A percentile compares a stretch with the other conserved stretches of the same genome.
phyloP scores from a whole-genome alignment of 768 basidiomycete species.

The Lactifluus volemus region DNA sequence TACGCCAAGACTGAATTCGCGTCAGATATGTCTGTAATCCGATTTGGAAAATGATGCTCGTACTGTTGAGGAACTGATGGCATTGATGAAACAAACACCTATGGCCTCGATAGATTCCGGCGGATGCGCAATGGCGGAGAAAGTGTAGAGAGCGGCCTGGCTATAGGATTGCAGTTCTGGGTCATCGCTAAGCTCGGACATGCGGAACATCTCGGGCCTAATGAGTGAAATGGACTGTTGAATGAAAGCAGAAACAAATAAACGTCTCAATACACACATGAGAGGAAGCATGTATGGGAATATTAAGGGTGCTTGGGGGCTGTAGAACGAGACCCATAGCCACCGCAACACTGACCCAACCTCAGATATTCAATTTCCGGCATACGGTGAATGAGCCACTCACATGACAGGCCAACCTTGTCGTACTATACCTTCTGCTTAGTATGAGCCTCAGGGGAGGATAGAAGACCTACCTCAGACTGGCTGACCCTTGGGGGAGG shows the following conservation, averaged over 20 bases:
- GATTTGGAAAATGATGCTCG: conserved; percentile 21
- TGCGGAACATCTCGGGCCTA: conserved; percentile 81
- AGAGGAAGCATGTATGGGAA: conserved; percentile 72
- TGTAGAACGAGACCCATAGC: conserved; percentile 72
- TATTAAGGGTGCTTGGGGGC: conserved; percentile 61
- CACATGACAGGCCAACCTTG: conserved; percentile 80
- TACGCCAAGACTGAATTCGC: conserved; percentile 73
- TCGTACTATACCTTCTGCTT: conserved; percentile 50
- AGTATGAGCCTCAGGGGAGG: not conserved
- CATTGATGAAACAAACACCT: conserved; percentile 51
- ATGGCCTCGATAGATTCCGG: conserved; percentile 53
- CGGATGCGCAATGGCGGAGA: conserved; percentile 76
- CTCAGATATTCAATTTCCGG: conserved; percentile 8
- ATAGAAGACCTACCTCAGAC: conserved; percentile 46
- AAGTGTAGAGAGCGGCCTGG: conserved; percentile 68
- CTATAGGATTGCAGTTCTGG: conserved; percentile 76
- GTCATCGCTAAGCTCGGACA: conserved; percentile 86
- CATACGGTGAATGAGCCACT: conserved; percentile 22
- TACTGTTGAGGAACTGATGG: conserved; percentile 74
- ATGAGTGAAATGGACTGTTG: conserved; percentile 11
- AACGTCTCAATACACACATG: conserved; percentile 44
- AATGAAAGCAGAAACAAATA: not conserved
- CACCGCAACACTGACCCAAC: conserved; percentile 56
- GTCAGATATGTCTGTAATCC: conserved; percentile 3
- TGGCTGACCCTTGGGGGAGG: conserved; percentile 81